These are phyloP conservation scores for Trametes punicea DNA, from an alignment of 768 basidiomycete genomes.

Conservation along the genomic window DNA sequence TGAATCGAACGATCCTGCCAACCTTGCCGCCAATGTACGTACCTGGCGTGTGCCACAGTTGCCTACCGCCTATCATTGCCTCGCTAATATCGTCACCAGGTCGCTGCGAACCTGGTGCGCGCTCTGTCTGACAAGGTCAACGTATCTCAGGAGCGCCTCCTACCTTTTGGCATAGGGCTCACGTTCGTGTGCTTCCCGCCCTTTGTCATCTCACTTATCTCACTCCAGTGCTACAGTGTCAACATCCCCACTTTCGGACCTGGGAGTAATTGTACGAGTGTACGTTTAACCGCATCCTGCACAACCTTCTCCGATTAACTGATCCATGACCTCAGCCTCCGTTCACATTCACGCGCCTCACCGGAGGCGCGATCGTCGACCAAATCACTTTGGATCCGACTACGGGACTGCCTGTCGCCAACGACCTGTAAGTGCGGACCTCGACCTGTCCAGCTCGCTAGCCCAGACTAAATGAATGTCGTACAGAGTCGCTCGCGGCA, in stretches of 20 bases:
- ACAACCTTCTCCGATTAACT: background rate
- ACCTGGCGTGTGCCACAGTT: background rate
- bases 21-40: constrained; percentile 26
- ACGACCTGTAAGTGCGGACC: constrained; percentile 22
- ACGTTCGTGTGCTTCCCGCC: constrained; percentile 14
- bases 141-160: constrained; percentile 21
- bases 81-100: background rate
- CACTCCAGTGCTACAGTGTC: constrained; percentile 12
- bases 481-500: constrained; percentile 21
- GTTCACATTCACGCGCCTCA: constrained; percentile 30
- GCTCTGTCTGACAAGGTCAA: constrained; percentile 26
- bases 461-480: background rate
- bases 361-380: constrained; percentile 28
- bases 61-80: background rate
- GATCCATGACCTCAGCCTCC: constrained; percentile 24
- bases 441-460: background rate
- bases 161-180: constrained; percentile 30
- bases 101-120: constrained; percentile 27
- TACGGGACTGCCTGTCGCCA: constrained; percentile 27
- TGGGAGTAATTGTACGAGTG: constrained; percentile 23
- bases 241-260: constrained; percentile 28
- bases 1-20: constrained; percentile 27
- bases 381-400: constrained; percentile 24
- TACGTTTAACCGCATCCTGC: background rate
- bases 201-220: background rate